A percentile compares a stretch with the other conserved stretches of the same genome.
These are phyloP conservation scores for Epichloe typhina DNA, from an alignment of 2,329 filamentous ascomycete genomes.

Conservation along the genomic window DNA sequence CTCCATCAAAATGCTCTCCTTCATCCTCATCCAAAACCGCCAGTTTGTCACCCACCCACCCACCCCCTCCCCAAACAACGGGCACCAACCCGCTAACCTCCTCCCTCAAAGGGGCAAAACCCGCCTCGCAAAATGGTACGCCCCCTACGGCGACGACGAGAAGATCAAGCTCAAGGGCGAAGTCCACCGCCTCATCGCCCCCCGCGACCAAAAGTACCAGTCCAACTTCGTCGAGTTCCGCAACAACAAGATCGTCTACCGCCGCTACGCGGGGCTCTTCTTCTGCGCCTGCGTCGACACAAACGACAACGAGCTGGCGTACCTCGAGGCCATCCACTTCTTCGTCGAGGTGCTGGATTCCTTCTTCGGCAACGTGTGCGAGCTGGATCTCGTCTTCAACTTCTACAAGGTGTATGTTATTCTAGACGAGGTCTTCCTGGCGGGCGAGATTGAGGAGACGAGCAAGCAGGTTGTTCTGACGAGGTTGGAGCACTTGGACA, in stretches of 20 bases:
- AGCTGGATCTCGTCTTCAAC: slow-evolving; percentile 81
- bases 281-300: slow-evolving; percentile 99
- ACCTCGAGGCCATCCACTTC: slow-evolving; percentile 95
- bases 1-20: slow-evolving; percentile 50
- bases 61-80: background rate
- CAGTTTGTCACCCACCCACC: slow-evolving; percentile 40
- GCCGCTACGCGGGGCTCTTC: slow-evolving; percentile 93
- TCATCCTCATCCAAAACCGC: slow-evolving; percentile 81
- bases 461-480: slow-evolving; percentile 97
- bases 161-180: slow-evolving; percentile 99
- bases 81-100: background rate
- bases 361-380: slow-evolving; percentile 98
- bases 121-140: slow-evolving; percentile 97
- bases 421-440: slow-evolving; percentile 93
- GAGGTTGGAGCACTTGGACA: slow-evolving; percentile 86
- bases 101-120: slow-evolving; percentile 69
- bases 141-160: slow-evolving; percentile 94
- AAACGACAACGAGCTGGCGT: slow-evolving; percentile 96
- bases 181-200: slow-evolving; percentile 93
- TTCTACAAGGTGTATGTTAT: slow-evolving; percentile 92
- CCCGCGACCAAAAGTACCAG: slow-evolving; percentile 97
- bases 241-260: slow-evolving; percentile 93
- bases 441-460: slow-evolving; percentile 96
- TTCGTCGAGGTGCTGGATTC: slow-evolving; percentile 97
- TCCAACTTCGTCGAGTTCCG: slow-evolving; percentile 98